Evolutionary conservation across 257 asterid genomes (phyloP).

Genomic region (Avicennia marina): DNA sequence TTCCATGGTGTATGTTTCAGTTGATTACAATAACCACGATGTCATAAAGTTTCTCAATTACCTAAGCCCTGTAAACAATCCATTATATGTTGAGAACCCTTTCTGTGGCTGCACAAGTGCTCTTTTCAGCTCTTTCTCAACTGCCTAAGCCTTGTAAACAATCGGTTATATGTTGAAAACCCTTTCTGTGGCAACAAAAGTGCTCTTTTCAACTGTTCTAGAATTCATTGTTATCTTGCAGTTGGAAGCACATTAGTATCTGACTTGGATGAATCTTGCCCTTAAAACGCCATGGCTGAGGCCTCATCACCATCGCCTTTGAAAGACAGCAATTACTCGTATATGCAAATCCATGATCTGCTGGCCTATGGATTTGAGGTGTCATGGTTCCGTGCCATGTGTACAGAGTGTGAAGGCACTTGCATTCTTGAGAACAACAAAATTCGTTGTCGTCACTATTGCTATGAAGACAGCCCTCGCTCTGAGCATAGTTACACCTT

Average conservation of each 20-base stretch:
- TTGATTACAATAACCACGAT: background rate
- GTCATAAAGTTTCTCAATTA: slow-evolving; percentile 31
- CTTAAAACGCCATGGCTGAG: slow-evolving; percentile 25
- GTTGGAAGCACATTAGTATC: slow-evolving; percentile 14
- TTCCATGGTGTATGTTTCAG: slow-evolving; percentile 9
- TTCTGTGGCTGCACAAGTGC: slow-evolving; percentile 30
- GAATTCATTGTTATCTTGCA: slow-evolving; percentile 29
- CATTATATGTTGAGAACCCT: slow-evolving; percentile 29
- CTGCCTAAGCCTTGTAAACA: slow-evolving; percentile 28
- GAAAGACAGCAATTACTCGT: slow-evolving; percentile 8
- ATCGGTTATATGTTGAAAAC: slow-evolving; percentile 29
- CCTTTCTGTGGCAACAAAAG: slow-evolving; percentile 36
- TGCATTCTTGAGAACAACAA: slow-evolving; percentile 19
- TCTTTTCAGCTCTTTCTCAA: slow-evolving; percentile 22
- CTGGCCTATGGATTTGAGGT: slow-evolving; percentile 30
- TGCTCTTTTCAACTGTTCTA: slow-evolving; percentile 11
- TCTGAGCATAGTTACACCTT: slow-evolving; percentile 20
- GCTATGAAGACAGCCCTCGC: slow-evolving; percentile 34
- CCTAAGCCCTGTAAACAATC: slow-evolving; percentile 23
- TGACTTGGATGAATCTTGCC: slow-evolving; percentile 44
- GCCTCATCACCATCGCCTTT: slow-evolving; percentile 10
- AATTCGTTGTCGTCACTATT: slow-evolving; percentile 22
- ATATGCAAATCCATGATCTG: slow-evolving; percentile 22
- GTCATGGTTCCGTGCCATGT: slow-evolving; percentile 19
- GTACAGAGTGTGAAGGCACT: slow-evolving; percentile 18